Evolutionary conservation across 352 stramenopile species (phyloP), one percentile per base, ranked within the genome.

Genomic region (Aphanomyces stellatus): DNA sequence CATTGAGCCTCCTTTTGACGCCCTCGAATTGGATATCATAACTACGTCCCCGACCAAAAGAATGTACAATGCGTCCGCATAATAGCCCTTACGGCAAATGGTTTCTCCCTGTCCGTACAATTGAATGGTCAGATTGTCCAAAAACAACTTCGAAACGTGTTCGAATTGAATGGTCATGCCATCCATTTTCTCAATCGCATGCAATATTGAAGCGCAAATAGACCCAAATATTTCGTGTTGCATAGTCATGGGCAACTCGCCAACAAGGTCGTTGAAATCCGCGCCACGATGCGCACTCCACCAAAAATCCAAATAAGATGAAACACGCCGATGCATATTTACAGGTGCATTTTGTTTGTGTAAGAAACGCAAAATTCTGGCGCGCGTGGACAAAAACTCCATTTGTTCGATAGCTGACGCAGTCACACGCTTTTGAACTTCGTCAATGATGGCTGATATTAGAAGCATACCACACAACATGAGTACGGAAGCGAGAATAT

Each of bases 71-170:
- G 77, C 77, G 34, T 74, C 85, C 2, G 81, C 78, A 42, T 87
- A 87, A 51, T 90, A 79, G 6, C 77, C 76, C 55, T 85, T 73
- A 3, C 74, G 71, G 59, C 82, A 88, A 11, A 88, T 80, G n/a
- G 81, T 76, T 63, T 88, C 80, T 0, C 80, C 78, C 40, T 88
- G 80, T 0, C 80, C 77, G 40, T 82, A 87, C 4, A 88, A 64
- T 8, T 64, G 55, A 51, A 64, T 64, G 17, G 31, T n/a, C 3
- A 51, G 33, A 22, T 51, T 64, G 25, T 64, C 55, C 2, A 64
- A 35, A 15, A 64, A 64, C 5, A 64, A 37, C 10, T 19, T 27
- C 19, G 41, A 59, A 15, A 57, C 41, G 24, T 6, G 27, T 8
- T 22, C n/a, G 4, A 67, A 67, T 4, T 22, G 28, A 2, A 6